phyloP scores from a whole-genome alignment of 2,329 filamentous ascomycete species.

The Claviceps quebecensis region DNA sequence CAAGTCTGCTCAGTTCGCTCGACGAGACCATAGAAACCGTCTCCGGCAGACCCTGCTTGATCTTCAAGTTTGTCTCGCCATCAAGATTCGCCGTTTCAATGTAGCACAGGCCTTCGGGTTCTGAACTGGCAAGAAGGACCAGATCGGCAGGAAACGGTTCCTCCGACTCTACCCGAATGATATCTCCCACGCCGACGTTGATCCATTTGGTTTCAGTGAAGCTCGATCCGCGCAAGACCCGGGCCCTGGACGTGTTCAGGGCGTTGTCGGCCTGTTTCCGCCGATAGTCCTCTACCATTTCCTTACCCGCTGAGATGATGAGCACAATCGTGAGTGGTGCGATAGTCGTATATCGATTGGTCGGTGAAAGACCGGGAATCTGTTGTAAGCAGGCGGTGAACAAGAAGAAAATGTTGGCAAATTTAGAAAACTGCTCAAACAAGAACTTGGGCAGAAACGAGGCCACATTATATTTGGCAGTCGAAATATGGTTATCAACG shows the following conservation, averaged over 20 bases:
- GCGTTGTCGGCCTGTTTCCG: conserved; percentile 74
- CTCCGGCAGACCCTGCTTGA: conserved; percentile 93
- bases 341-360: conserved; percentile 91
- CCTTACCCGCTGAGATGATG: conserved; percentile 88
- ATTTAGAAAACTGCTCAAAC: conserved; percentile 97
- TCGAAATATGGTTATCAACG: conserved; percentile 92
- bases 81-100: conserved; percentile 97
- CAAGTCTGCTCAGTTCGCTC: conserved; percentile 69
- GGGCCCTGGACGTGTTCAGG: conserved; percentile 76
- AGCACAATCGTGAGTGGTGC: conserved; percentile 83
- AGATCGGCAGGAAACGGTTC: conserved; percentile 90
- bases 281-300: conserved; percentile 85
- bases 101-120: conserved; percentile 94
- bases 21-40: conserved; percentile 78
- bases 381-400: conserved; percentile 92
- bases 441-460: conserved; percentile 96
- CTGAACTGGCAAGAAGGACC: conserved; percentile 83
- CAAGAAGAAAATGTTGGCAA: conserved; percentile 98
- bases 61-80: conserved; percentile 95
- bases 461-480: conserved; percentile 87
- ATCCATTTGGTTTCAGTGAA: conserved; percentile 91
- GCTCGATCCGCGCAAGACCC: conserved; percentile 65
- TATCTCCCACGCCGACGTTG: conserved; percentile 82
- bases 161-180: conserved; percentile 85
- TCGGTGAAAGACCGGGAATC: conserved; percentile 87